Evolutionary conservation across 768 basidiomycete species (phyloP), one percentile per base, ranked within the genome.

Genomic region (Mycena olivaceomarginata): DNA sequence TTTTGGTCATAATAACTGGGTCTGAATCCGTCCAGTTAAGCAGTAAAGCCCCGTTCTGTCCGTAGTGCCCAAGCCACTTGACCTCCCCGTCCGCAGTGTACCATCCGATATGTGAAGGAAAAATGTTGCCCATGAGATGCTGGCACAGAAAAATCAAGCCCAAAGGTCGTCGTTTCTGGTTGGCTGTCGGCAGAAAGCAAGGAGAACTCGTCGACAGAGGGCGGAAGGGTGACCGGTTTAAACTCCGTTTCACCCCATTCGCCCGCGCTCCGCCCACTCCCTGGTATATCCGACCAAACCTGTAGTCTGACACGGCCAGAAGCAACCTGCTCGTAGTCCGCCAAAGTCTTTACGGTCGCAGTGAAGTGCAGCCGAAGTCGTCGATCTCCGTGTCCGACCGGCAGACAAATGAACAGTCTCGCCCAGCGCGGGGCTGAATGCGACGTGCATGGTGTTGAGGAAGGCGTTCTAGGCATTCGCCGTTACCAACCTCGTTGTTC

Each of bases 81-180:
- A 88, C 83, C 66, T 86, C 81, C 41, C 90, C 90, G 20, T 82
- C 82, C 18, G 89, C 82, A n/a, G 81, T 90, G 88, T 3, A 87
- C 71, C 22, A 92, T 69, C 51, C 91, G 88, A 80, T 91, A 92
- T 0, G 91, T 92, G 81, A 88, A 90, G 20, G 85, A 85, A 76
- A 85, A 89, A 12, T 67, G 68, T n/a, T 73, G 72, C 16, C 43
- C 48, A 60, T 56, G 15, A 31, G 60, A 56, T 37, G 43, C 4
- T 20, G 70, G 67, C 16, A 78, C 57, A 62, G 74, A 62, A 46
- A 77, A 51, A 31, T 12, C 66, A 48, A 80, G 62, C 60, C 64
- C 72, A 45, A 81, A 77, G 12, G 57, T 77, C 45, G 37, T 71
- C 45, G 18, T 64, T 31, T 70, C 53, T 69, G 25, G 66, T 65